These are phyloP conservation scores for Cryptosporidium felis DNA, from an alignment of 169 alveolate genomes.

Conservation along the genomic window DNA sequence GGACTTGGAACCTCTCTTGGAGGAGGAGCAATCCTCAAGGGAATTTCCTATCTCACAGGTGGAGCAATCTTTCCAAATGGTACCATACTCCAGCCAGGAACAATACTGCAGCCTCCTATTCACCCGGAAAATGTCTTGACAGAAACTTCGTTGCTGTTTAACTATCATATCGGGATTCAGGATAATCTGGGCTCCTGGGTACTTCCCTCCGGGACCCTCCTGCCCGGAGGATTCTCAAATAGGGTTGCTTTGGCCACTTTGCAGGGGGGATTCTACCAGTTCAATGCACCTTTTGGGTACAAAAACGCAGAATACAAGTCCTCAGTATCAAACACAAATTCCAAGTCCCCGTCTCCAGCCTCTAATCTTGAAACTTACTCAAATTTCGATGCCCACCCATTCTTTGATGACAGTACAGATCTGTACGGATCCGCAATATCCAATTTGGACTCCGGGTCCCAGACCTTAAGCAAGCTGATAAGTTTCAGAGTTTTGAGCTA, in stretches of 20 bases:
- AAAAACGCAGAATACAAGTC: slow-evolving; percentile 40
- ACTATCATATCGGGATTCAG: slow-evolving; percentile 60
- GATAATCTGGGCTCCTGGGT: slow-evolving; percentile 63
- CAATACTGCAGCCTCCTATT: slow-evolving; percentile 61
- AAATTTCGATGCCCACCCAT: neutral
- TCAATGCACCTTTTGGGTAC: slow-evolving; percentile 32
- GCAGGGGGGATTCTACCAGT: slow-evolving; percentile 65
- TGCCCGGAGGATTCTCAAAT: slow-evolving; percentile 69
- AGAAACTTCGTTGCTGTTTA: slow-evolving; percentile 46
- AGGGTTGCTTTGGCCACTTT: slow-evolving; percentile 47
- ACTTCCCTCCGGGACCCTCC: slow-evolving; percentile 52
- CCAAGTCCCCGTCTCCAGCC: too few species aligned
- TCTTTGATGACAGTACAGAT: slow-evolving; percentile 17
- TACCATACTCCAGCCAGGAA: slow-evolving; percentile 63
- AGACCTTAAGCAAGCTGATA: neutral
- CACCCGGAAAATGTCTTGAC: slow-evolving; percentile 58
- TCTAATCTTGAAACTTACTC: neutral
- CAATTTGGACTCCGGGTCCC: neutral
- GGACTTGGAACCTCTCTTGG: slow-evolving; percentile 60
- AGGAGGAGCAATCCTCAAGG: slow-evolving; percentile 58
- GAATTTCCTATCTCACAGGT: slow-evolving; percentile 61
- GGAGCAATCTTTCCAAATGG: slow-evolving; percentile 71
- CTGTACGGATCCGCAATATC: neutral
- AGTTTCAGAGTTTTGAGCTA: slow-evolving; percentile 39
- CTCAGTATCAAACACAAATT: too few species aligned